phyloP scores from a whole-genome alignment of 306 rosid species.

The Leucaena leucocephala region DNA sequence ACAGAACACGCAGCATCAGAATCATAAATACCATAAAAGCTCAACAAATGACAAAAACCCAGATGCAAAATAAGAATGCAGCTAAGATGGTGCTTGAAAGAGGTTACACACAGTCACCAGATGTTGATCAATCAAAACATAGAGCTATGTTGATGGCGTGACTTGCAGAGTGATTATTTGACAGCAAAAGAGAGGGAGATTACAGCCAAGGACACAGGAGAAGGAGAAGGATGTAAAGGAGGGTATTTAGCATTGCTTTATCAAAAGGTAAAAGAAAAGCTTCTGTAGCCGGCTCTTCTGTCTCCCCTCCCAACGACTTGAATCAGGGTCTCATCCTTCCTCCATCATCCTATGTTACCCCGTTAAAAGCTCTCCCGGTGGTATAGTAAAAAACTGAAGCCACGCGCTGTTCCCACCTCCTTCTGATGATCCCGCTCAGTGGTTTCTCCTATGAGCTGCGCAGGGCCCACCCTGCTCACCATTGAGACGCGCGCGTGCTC shows the following conservation, averaged over 20 bases:
- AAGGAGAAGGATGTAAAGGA: slow-evolving; percentile 49
- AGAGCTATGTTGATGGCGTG: slow-evolving; percentile 41
- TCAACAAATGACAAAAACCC: slow-evolving; percentile 38
- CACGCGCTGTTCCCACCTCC: slow-evolving; percentile 61
- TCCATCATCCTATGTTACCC: slow-evolving; percentile 32
- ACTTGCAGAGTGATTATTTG: slow-evolving; percentile 29
- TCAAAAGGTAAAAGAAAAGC: slow-evolving; percentile 48
- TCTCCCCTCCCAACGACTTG: slow-evolving; percentile 63
- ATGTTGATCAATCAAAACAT: slow-evolving; percentile 41
- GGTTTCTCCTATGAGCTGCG: slow-evolving; percentile 1
- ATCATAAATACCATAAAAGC: slow-evolving; percentile 23
- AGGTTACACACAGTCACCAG: slow-evolving; percentile 44
- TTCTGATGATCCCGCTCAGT: background rate
- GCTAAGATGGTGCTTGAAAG: slow-evolving; percentile 5
- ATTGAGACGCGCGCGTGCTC: slow-evolving; percentile 33
- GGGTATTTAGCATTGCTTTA: slow-evolving; percentile 52
- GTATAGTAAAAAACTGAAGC: slow-evolving; percentile 16
- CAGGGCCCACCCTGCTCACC: background rate
- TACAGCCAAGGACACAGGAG: background rate
- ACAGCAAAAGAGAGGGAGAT: slow-evolving; percentile 31
- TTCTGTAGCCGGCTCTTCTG: slow-evolving; percentile 56
- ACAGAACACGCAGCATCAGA: slow-evolving; percentile 14
- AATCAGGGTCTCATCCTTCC: slow-evolving; percentile 27
- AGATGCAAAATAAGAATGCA: slow-evolving; percentile 40
- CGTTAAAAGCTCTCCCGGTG: background rate